Percentiles rank a stretch among this genome's conserved stretches.
These are phyloP conservation scores for Magnaporthiopsis incrustans DNA, from an alignment of 2,329 filamentous ascomycete species.

Conservation along the genomic window DNA sequence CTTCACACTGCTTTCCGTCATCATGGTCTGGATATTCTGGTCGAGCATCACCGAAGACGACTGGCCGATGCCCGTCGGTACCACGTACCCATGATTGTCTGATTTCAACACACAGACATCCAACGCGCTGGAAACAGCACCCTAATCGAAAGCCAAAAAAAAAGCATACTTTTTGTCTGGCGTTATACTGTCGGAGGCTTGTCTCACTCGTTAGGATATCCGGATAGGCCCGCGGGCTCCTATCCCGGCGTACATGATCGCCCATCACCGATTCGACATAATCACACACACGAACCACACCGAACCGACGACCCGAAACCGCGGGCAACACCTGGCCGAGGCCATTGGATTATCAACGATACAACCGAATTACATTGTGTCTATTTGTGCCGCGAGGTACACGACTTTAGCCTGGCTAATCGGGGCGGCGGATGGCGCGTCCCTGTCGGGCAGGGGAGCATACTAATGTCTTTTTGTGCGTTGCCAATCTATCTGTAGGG, in stretches of 20 bases:
- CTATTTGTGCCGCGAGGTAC: neutral
- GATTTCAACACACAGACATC: neutral
- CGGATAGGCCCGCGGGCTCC: neutral
- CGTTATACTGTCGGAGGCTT: conserved; percentile 1
- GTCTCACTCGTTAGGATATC: neutral
- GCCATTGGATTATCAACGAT: neutral
- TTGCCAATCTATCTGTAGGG: neutral
- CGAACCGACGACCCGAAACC: neutral
- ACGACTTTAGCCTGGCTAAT: neutral
- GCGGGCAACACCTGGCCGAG: neutral
- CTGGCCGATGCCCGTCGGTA: conserved; percentile 61
- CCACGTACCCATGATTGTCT: conserved; percentile 2
- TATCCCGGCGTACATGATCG: neutral
- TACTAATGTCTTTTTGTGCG: neutral
- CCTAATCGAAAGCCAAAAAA: conserved; percentile 1
- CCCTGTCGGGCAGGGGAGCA: neutral
- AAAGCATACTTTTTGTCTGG: conserved; percentile 6
- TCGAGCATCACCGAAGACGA: conserved; percentile 98
- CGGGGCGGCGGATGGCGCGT: neutral
- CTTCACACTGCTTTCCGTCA: conserved; percentile 79
- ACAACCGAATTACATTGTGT: neutral
- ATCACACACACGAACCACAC: neutral
- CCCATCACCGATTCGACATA: neutral
- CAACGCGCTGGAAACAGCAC: neutral
- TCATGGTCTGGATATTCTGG: conserved; percentile 91